phyloP scores from a whole-genome alignment of 495 filamentous ascomycete genomes.

The Eremomyces bilateralis region DNA sequence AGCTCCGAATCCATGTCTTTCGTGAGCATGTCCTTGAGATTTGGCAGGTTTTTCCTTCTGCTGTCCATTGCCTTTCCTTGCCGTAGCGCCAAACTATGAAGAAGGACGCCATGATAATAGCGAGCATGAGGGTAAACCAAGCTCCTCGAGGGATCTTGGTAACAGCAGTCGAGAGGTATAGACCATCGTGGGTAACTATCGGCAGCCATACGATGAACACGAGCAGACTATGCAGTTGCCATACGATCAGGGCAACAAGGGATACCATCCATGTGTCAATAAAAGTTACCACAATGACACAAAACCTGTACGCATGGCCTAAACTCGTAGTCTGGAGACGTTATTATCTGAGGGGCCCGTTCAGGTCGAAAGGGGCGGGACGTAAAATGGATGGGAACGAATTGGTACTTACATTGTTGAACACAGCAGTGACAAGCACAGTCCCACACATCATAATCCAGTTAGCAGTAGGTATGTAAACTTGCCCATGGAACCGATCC shows the following conservation, averaged over 20 bases:
- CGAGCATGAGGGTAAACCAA: slow-evolving; percentile 52
- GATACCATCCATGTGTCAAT: slow-evolving; percentile 51
- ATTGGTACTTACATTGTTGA: slow-evolving; percentile 44
- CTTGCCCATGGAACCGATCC: slow-evolving; percentile 40
- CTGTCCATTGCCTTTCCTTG: slow-evolving; percentile 50
- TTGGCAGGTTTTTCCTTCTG: slow-evolving; percentile 37
- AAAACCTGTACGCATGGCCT: slow-evolving; percentile 35
- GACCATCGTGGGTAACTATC: slow-evolving; percentile 38
- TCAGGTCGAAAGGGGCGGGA: background rate
- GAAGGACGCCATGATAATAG: slow-evolving; percentile 30
- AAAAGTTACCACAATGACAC: slow-evolving; percentile 57
- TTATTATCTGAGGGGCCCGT: background rate
- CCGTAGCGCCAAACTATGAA: slow-evolving; percentile 55
- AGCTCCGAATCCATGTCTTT: slow-evolving; percentile 7
- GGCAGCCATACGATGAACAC: slow-evolving; percentile 38
- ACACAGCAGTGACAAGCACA: slow-evolving; percentile 48
- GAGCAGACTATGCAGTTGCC: slow-evolving; percentile 33
- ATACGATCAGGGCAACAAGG: slow-evolving; percentile 43
- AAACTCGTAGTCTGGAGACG: slow-evolving; percentile 24
- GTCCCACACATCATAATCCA: slow-evolving; percentile 58
- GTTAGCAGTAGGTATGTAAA: slow-evolving; percentile 51
- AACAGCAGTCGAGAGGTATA: slow-evolving; percentile 43
- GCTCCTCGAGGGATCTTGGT: slow-evolving; percentile 50
- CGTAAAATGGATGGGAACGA: background rate
- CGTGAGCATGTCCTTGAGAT: slow-evolving; percentile 10